Base-by-base conservation (phyloP, 768 basidiomycete species). In the Mrakia frigida region DNA sequence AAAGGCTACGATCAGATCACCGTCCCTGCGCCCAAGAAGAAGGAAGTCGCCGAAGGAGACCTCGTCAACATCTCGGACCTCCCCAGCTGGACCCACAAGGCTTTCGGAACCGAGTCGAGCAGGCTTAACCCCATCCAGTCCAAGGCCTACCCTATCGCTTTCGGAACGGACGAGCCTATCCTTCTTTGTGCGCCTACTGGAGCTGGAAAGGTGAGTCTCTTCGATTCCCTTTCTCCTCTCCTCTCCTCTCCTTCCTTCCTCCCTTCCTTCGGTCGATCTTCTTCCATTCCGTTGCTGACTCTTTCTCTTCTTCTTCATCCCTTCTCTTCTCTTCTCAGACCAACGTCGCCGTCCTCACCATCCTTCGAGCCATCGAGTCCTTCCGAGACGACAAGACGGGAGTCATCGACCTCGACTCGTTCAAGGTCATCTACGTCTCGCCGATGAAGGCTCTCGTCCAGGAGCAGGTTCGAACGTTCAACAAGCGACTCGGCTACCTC, bases 391-490 rank as follows among this genome's bases (percentile, higher is more conserved):
- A 91, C 61, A 86, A 86, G 25, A 91, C 92, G 0, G 92, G 92
- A 52, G 83, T 84, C 14, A 92, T 97, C 81, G 92, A 94, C 81
- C 87, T 94, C 46, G 90, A 92, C 78, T 85, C 91, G 0, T 97
- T 98, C 88, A 99, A 99, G 85, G 91, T 97, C 74, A 89, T 99
- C 79, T 99, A 98, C 82, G 89, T 99, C 71, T 96, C 97, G 0
- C 97, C 96, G 5, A 99, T 99, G 97, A 99, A 99, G 83, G 97
- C 96, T 4, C 88, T 99, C 75, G 96, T 99, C 0, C 96, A 98
- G 82, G 97, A 99, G 84, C 94, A 96, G 91, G 97, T 98, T 77
- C 92, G 93, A 79, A 96, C 95, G 82, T 99, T 99, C 81, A 87
- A 87, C 46, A 85, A 88, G 11, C 90, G 96, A 6, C 89, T 99